Evolutionary conservation across 2,329 filamentous ascomycete genomes (phyloP).

Genomic region (Fusarium marasasianum): DNA sequence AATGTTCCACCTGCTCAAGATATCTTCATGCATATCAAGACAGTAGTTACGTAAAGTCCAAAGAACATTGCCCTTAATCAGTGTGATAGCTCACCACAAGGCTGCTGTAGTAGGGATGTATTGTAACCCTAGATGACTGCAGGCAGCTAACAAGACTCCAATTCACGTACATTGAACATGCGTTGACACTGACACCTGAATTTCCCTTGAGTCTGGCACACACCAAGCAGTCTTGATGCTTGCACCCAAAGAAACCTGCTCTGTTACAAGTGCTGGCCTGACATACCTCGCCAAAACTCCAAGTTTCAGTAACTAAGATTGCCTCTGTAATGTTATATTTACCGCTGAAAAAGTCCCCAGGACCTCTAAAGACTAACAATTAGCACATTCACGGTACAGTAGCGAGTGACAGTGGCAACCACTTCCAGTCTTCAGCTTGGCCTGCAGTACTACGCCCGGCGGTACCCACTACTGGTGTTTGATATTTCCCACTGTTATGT

Average conservation of each 20-base stretch:
- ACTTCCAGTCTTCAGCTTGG: not conserved
- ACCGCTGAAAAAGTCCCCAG: not conserved
- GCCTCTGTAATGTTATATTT: not conserved
- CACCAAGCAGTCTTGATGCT: rapidly evolving
- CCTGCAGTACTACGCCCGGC: not conserved
- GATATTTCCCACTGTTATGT: too few species aligned
- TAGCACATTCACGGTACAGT: not conserved
- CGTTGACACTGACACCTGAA: rapidly evolving
- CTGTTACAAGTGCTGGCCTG: not conserved
- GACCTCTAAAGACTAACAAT: not conserved
- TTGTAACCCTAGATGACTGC: too few species aligned
- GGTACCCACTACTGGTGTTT: not conserved
- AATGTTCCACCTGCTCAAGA: not conserved
- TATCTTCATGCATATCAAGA: not conserved
- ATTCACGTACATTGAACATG: too few species aligned
- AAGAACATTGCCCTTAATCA: rapidly evolving
- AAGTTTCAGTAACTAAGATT: not conserved
- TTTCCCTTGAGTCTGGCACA: too few species aligned
- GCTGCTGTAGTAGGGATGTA: not conserved
- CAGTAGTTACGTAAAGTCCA: not conserved
- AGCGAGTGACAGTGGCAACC: not conserved
- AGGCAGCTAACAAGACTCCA: too few species aligned
- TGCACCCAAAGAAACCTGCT: not conserved
- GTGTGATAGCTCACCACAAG: not conserved
- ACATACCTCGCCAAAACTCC: not conserved